A percentile compares a stretch with the other conserved stretches of the same genome.
Conservation (phyloP, 139 green algal genomes). For the Volvox africanus region DNA sequence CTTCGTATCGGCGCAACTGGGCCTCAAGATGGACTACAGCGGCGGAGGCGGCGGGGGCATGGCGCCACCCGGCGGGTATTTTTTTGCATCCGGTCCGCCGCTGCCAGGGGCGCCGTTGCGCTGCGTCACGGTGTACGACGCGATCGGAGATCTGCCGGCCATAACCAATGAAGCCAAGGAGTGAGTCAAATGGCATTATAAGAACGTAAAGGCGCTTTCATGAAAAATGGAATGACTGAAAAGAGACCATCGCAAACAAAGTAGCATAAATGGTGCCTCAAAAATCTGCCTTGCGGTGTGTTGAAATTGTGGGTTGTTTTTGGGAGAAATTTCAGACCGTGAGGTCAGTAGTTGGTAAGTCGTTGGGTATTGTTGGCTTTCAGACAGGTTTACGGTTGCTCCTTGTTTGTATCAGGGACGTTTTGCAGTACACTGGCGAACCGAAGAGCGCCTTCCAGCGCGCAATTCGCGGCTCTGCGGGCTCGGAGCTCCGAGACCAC, state of each 20-base stretch:
- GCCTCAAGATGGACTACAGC: background rate
- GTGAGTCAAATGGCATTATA: too few relatives aligned
- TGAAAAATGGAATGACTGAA: too few relatives aligned
- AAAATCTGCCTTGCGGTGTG: too few relatives aligned
- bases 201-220: too few relatives aligned
- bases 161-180: conserved; percentile 85
- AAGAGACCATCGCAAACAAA: too few relatives aligned
- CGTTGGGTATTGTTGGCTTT: too few relatives aligned
- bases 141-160: conserved; percentile 91
- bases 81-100: background rate
- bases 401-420: conserved; percentile 51
- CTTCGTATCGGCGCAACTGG: conserved; percentile 85
- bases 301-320: too few relatives aligned
- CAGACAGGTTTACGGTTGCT: too few relatives aligned
- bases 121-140: conserved; percentile 93
- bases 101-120: conserved; percentile 83
- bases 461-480: conserved; percentile 72
- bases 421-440: conserved; percentile 65
- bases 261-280: too few relatives aligned
- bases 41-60: too few relatives aligned
- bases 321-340: too few relatives aligned
- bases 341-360: too few relatives aligned
- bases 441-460: conserved; percentile 86
- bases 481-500: conserved; percentile 84
- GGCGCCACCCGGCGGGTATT: background rate